Conservation (phyloP, 345 rosid genomes). For the Salix udensis region DNA sequence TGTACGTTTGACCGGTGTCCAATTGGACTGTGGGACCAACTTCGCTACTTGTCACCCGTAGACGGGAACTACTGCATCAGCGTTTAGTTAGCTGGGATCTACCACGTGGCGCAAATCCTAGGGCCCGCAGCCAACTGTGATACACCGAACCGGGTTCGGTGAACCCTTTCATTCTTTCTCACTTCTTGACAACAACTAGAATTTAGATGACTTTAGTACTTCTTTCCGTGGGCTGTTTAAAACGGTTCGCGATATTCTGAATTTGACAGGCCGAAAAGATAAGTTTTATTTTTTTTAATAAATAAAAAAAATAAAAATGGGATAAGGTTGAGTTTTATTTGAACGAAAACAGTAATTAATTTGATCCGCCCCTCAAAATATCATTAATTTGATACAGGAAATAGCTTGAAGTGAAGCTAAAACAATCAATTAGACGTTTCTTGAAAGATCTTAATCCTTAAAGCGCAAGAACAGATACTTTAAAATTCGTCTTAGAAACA, state of each 20-base stretch:
- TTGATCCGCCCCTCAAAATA: too few species aligned
- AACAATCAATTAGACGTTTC: too few species aligned
- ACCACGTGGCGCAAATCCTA: background rate
- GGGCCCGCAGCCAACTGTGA: background rate
- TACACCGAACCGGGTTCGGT: background rate
- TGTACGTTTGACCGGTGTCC: constrained; percentile 20
- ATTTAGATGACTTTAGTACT: background rate
- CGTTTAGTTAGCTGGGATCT: background rate
- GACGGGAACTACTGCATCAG: background rate
- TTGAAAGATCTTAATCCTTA: background rate
- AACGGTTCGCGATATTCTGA: too few species aligned
- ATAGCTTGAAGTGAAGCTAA: too few species aligned
- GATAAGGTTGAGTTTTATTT: too few species aligned
- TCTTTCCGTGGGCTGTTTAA: background rate
- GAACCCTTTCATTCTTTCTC: background rate
- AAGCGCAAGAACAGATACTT: background rate
- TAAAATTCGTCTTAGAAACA: background rate
- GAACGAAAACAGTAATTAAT: too few species aligned
- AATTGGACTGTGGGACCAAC: background rate
- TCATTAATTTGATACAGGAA: too few species aligned
- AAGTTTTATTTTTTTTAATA: too few species aligned
- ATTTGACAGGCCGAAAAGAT: too few species aligned
- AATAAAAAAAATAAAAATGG: too few species aligned
- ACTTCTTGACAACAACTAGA: background rate
- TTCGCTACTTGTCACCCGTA: too few species aligned